These are phyloP conservation scores for Talaromyces sp. DNA, from an alignment of 2,329 filamentous ascomycete genomes.

Conservation along the genomic window DNA sequence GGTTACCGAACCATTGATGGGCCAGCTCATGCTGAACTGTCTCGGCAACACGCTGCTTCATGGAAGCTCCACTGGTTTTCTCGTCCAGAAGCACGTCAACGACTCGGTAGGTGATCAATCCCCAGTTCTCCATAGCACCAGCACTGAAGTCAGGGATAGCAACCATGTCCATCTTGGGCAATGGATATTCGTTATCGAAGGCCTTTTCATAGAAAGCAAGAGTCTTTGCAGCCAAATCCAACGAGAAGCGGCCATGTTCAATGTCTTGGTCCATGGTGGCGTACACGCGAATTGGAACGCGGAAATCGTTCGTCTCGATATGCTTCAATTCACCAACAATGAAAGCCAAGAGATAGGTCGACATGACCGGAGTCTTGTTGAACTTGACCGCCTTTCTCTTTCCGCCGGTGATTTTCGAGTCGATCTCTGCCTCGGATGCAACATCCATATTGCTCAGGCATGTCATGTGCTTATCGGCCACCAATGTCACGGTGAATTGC, in stretches of 20 bases:
- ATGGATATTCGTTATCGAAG: constrained; percentile 78
- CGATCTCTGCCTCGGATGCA: constrained; percentile 67
- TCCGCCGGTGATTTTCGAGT: constrained; percentile 56
- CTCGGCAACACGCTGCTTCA: constrained; percentile 89
- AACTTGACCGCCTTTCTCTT: constrained; percentile 85
- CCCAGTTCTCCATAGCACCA: constrained; percentile 99
- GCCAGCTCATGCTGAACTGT: constrained; percentile 95
- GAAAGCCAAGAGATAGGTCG: constrained; percentile 90
- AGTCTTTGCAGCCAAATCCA: constrained; percentile 82
- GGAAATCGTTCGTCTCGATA: constrained; percentile 86
- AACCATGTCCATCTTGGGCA: constrained; percentile 95
- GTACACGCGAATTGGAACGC: constrained; percentile 89
- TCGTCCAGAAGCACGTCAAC: constrained; percentile 89
- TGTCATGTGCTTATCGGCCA: constrained; percentile 85
- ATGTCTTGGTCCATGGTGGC: constrained; percentile 86
- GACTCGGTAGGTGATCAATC: constrained; percentile 87
- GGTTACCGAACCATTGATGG: constrained; percentile 97
- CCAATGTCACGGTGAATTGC: constrained; percentile 81
- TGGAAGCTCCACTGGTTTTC: constrained; percentile 80
- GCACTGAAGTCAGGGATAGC: constrained; percentile 94
- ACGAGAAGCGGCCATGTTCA: constrained; percentile 83
- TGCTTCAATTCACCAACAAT: constrained; percentile 91
- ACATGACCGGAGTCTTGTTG: constrained; percentile 90
- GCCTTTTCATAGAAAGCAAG: constrained; percentile 93
- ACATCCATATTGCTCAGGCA: constrained; percentile 98